Conservation (phyloP, 768 basidiomycete genomes). For the Suillus variegatus region DNA sequence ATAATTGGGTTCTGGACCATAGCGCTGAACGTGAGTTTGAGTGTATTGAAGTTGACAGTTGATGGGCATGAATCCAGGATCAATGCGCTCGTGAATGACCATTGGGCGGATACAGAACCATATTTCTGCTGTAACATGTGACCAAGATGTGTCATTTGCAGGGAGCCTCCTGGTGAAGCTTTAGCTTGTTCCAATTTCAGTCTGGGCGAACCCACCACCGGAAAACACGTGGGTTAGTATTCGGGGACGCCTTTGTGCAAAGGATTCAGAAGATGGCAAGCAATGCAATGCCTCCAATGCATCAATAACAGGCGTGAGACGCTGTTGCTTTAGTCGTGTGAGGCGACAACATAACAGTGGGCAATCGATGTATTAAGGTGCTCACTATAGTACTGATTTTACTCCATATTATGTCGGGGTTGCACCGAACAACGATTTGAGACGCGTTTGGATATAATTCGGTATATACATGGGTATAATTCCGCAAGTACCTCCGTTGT, state of each 20-base stretch:
- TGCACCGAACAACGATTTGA: slow-evolving; percentile 29
- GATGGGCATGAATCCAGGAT: slow-evolving; percentile 27
- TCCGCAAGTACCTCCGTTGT: slow-evolving; percentile 22
- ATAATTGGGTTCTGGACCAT: slow-evolving; percentile 20
- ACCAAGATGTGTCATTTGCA: slow-evolving; percentile 20
- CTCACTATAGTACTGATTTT: slow-evolving; percentile 14
- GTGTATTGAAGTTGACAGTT: slow-evolving; percentile 10
- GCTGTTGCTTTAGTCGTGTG: slow-evolving; percentile 15
- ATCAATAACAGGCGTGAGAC: slow-evolving; percentile 22
- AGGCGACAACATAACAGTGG: not conserved
- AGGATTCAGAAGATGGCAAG: slow-evolving; percentile 8
- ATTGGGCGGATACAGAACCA: slow-evolving; percentile 8
- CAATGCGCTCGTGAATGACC: slow-evolving; percentile 16
- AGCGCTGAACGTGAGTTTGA: slow-evolving; percentile 19
- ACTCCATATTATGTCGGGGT: slow-evolving; percentile 18
- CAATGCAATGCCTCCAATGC: slow-evolving; percentile 24
- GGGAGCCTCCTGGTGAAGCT: slow-evolving; percentile 18
- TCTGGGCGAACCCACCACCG: slow-evolving; percentile 19
- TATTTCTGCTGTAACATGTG: slow-evolving; percentile 23
- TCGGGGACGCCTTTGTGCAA: slow-evolving; percentile 14
- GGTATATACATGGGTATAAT: slow-evolving; percentile 23
- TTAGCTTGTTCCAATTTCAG: not conserved
- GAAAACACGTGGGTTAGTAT: slow-evolving; percentile 32
- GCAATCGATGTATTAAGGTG: not conserved
- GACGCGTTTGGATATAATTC: slow-evolving; percentile 28